Percentiles rank a stretch among this genome's conserved stretches.
phyloP scores from a whole-genome alignment of 768 basidiomycete species.

The Mycena crocata region DNA sequence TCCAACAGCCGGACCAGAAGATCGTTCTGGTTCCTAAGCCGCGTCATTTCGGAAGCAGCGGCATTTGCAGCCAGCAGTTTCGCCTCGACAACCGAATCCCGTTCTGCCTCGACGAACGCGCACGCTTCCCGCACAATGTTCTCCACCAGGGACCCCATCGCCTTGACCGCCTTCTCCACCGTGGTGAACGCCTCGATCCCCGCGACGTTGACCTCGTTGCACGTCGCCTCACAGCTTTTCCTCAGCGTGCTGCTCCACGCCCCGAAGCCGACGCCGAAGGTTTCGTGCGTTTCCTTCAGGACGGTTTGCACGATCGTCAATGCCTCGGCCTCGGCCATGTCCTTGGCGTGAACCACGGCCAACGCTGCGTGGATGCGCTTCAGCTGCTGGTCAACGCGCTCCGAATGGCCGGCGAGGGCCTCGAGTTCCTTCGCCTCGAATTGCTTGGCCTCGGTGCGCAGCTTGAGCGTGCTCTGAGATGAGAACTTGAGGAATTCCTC shows the following conservation, averaged over 20 bases:
- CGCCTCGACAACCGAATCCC: conserved; percentile 60
- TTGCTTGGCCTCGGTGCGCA: conserved; percentile 67
- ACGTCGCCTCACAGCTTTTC: conserved; percentile 59
- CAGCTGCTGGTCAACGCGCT: conserved; percentile 69
- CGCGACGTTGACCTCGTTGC: conserved; percentile 56
- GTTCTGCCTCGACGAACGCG: conserved; percentile 67
- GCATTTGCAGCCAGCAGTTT: conserved; percentile 60
- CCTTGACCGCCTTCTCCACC: conserved; percentile 68
- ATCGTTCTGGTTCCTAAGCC: conserved; percentile 78
- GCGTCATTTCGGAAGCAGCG: conserved; percentile 64
- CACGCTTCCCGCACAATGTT: conserved; percentile 67
- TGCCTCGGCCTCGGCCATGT: conserved; percentile 65
- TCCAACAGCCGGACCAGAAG: conserved; percentile 70
- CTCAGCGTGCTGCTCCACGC: conserved; percentile 69
- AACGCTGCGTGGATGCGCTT: conserved; percentile 64
- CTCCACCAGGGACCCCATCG: conserved; percentile 71
- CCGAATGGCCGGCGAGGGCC: conserved; percentile 60
- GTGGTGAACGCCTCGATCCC: conserved; percentile 59
- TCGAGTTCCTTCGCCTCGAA: conserved; percentile 69
- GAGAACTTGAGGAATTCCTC: conserved; percentile 71
- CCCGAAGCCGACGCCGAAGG: conserved; percentile 62
- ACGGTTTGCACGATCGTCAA: conserved; percentile 59
- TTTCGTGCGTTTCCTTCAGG: conserved; percentile 64
- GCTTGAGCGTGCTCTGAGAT: conserved; percentile 60
- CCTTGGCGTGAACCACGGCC: conserved; percentile 65